Percentiles rank a stretch among this genome's conserved stretches.
phyloP scores from a whole-genome alignment of 768 basidiomycete species.

The Pleurotus tuber-regium region DNA sequence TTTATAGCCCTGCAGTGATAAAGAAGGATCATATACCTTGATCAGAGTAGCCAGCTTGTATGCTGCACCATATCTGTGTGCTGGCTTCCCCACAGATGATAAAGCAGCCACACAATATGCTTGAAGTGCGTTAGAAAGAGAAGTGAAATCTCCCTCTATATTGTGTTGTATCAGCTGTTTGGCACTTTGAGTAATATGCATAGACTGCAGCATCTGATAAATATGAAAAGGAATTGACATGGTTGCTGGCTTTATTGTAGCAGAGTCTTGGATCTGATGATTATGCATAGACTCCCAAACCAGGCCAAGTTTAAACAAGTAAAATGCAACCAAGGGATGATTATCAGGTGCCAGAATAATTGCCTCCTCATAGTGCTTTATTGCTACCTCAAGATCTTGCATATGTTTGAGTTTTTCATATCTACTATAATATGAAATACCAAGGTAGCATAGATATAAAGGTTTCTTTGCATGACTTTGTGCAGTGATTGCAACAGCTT shows the following conservation, averaged over 20 bases:
- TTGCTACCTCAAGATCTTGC: background rate
- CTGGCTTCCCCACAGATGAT: background rate
- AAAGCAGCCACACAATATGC: background rate
- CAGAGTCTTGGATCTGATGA: too few relatives aligned
- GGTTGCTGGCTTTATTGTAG: background rate
- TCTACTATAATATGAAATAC: background rate
- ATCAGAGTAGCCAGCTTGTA: background rate
- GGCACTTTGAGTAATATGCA: background rate
- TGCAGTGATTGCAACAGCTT: background rate
- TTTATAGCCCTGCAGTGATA: conserved; percentile 10
- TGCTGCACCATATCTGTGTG: background rate
- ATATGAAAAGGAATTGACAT: too few relatives aligned
- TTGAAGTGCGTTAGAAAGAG: background rate
- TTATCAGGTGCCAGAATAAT: background rate
- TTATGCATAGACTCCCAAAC: background rate
- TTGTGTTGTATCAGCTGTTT: background rate
- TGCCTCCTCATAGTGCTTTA: background rate
- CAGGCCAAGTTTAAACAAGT: background rate
- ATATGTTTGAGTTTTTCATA: background rate
- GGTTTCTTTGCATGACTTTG: background rate
- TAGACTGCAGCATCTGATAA: background rate
- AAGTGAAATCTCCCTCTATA: background rate
- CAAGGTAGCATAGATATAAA: background rate
- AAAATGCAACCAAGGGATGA: background rate
- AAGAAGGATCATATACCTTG: background rate